Evolutionary conservation across 1,139 yeast genomes (phyloP), one percentile per base, ranked within the genome.

Genomic region (Lodderomyces theae): DNA sequence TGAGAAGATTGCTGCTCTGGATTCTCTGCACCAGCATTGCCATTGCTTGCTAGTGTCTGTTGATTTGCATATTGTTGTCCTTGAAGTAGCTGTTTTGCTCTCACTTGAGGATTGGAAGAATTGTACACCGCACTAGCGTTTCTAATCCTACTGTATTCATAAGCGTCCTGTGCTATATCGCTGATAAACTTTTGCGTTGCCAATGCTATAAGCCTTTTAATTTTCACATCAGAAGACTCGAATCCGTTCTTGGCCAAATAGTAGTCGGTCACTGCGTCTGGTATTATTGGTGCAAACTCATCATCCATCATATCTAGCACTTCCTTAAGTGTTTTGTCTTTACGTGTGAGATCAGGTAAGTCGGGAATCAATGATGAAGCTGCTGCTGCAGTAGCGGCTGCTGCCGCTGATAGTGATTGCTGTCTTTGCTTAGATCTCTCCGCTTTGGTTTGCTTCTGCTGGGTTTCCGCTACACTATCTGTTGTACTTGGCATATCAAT

Each of bases 181-280:
- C 92, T 82, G 25, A 94, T 77, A 59, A 94, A 94, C 58, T 94
- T 92, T 56, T 94, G 98, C 1, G 98, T 90, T 1, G 98, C 97
- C 43, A 94, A 69, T 0, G 97, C 97, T 40, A 94, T 68, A 35
- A 94, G 68, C 42, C 97, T 73, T 57, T 90, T 89, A 47, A 92
- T 84, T 45, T 90, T 77, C 7, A 80, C 66, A 54, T 89, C 96
- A 29, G 83, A 76, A 21, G 95, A 79, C 45, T 84, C 87, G 54
- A 94, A 83, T 32, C 99, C 99, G 46, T 90, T 85, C 55, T 85
- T 85, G 17, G 90, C 82, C 39, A 94, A 67, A 56, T 92, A 92
- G 60, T 88, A 92, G 56, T 92, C 97, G 0, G 96, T 87, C n/a
- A 94, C 97, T 0, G 95, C 94, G 58, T 94, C 98, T 0, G 99